Base-by-base conservation (phyloP, 768 basidiomycete species). In the Lactarius akahatsu region DNA sequence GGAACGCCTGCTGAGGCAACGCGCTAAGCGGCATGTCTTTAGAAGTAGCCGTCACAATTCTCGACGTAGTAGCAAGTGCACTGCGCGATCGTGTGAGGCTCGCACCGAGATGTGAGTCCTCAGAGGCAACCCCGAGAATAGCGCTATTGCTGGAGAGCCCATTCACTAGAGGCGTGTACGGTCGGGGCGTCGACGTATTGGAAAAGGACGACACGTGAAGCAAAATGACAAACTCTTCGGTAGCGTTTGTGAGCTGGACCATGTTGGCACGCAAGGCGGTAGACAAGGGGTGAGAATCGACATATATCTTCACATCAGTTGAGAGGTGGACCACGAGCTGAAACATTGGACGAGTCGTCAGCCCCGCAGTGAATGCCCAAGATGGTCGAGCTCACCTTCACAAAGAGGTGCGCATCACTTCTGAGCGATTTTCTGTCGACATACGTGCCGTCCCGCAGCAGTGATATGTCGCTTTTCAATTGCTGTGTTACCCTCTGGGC, bases 211-310 rank as follows among this genome's bases (percentile, higher is more conserved):
- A 93, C 57, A 94, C 89, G 72, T 93, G 91, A 20, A 96, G 79
- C 57, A 96, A 80, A 70, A 93, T 91, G 58, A 91, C 88, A 71
- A 94, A 90, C 74, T 92, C 92, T 76, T 96, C 88, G 13, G 94
- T 93, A 15, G 88, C 84, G 71, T 91, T 90, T 26, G 89, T 91
- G 64, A 97, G 81, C 69, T 85, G 84, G 47, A 88, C 84, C 79
- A 94, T 87, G 72, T 87, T 86, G 62, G 80, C 83, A 66, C 91
- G 85, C 52, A 96, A 79, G 40, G 80, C 76, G 4, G 85, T 77
- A 18, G 86, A 83, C 58, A 87, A 83, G n/a, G 83, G 80, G 66
- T 84, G 80, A 20, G 79, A 77, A 28, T 80, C 80, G 59, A 86
- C 85, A 68, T 86, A 79, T 15, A 80, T 78, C 77, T 91, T 94